phyloP scores from a whole-genome alignment of 2,329 filamentous ascomycete species.

The Drechslerella dactyloides region DNA sequence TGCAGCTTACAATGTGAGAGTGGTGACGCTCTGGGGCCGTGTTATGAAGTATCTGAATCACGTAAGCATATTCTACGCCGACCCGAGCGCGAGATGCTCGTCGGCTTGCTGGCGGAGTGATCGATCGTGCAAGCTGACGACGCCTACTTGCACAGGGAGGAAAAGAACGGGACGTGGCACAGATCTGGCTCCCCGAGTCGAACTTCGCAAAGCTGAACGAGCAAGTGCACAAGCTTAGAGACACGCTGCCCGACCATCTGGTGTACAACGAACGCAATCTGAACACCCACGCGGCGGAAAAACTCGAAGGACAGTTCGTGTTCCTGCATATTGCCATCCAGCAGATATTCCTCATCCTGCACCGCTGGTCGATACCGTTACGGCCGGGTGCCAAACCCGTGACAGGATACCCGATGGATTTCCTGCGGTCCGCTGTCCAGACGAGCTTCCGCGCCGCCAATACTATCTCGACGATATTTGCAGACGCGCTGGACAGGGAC shows the following conservation, averaged over 20 bases:
- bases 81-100: not conserved
- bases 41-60: constrained; percentile 90
- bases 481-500: constrained; percentile 71
- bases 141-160: constrained; percentile 65
- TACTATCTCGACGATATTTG: constrained; percentile 81
- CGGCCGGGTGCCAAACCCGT: constrained; percentile 62
- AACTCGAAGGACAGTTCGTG: constrained; percentile 86
- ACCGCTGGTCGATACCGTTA: constrained; percentile 80
- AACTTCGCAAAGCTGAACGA: constrained; percentile 73
- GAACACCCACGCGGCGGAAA: constrained; percentile 80
- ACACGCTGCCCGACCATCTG: constrained; percentile 73
- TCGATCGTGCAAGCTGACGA: constrained; percentile 4
- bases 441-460: constrained; percentile 84
- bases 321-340: constrained; percentile 90
- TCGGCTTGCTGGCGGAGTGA: not conserved
- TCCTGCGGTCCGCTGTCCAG: constrained; percentile 75
- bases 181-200: constrained; percentile 84
- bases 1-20: constrained; percentile 84
- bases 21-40: constrained; percentile 86
- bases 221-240: constrained; percentile 73
- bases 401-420: constrained; percentile 73
- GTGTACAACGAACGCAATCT: constrained; percentile 81
- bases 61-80: constrained; percentile 45
- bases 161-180: constrained; percentile 75
- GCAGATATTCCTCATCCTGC: constrained; percentile 88